Evolutionary conservation across 495 filamentous ascomycete genomes (phyloP).

Genomic region (Hypoxylon fragiforme): DNA sequence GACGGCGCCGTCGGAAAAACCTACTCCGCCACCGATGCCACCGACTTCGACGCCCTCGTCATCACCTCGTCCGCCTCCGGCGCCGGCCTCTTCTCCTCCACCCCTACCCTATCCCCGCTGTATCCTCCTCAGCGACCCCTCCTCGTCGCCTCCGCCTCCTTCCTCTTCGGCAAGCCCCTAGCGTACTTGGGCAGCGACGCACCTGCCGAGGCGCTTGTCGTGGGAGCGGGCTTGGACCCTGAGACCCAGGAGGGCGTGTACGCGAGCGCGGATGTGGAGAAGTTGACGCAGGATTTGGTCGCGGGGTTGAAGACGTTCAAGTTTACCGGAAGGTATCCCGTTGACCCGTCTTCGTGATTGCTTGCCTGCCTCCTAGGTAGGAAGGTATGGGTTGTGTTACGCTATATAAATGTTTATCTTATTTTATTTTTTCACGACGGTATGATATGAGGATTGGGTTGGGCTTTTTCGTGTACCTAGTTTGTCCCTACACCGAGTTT

Average conservation of each 20-base stretch:
- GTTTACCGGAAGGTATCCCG: conserved; percentile 58
- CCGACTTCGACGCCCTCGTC: conserved; percentile 71
- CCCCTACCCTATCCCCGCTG: conserved; percentile 47
- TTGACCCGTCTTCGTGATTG: conserved; percentile 41
- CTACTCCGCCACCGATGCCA: conserved; percentile 71
- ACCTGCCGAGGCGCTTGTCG: conserved; percentile 42
- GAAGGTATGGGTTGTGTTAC: not conserved
- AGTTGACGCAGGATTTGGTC: conserved; percentile 54
- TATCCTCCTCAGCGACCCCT: conserved; percentile 66
- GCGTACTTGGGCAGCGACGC: conserved; percentile 58
- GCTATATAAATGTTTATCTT: no score
- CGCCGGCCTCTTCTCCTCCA: conserved; percentile 47
- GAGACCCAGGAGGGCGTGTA: conserved; percentile 59
- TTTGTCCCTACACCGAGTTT: no score
- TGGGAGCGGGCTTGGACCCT: conserved; percentile 45
- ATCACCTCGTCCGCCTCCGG: conserved; percentile 59
- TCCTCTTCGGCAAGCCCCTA: conserved; percentile 74
- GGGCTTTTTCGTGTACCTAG: not conserved
- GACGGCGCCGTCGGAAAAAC: conserved; percentile 71
- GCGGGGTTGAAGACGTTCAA: conserved; percentile 68
- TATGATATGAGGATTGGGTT: no score
- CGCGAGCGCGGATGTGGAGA: conserved; percentile 37
- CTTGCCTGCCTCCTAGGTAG: not conserved
- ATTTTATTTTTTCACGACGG: no score
- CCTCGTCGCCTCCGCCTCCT: conserved; percentile 68